phyloP scores from a whole-genome alignment of 2,329 filamentous ascomycete genomes.

The Epichloe hybrida region DNA sequence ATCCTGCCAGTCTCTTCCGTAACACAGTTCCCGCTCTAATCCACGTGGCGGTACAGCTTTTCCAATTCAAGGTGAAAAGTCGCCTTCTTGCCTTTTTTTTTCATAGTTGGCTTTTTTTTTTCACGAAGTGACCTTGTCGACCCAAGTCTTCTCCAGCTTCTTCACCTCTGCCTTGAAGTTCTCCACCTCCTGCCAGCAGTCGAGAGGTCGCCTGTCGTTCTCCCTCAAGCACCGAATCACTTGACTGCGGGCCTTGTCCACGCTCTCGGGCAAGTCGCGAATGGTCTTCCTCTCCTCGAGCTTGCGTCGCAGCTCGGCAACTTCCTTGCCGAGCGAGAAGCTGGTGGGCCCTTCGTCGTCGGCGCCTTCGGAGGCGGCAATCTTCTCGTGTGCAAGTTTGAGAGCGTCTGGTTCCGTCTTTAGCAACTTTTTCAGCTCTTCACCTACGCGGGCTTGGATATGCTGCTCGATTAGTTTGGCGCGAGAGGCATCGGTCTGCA shows the following conservation, averaged over 20 bases:
- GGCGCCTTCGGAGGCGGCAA: constrained; percentile 31
- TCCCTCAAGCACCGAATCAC: constrained; percentile 70
- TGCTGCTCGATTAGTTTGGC: constrained; percentile 72
- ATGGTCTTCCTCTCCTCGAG: constrained; percentile 51
- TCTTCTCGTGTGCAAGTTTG: constrained; percentile 51
- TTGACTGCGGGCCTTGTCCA: constrained; percentile 61
- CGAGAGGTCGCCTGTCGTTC: constrained; percentile 76
- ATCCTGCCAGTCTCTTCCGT: not conserved
- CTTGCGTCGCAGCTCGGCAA: constrained; percentile 43
- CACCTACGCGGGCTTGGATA: constrained; percentile 73
- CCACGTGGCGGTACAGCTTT: not conserved
- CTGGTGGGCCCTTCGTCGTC: constrained; percentile 21
- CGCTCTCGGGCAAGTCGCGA: constrained; percentile 53
- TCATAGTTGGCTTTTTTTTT: not conserved
- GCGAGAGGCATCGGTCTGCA: constrained; percentile 77
- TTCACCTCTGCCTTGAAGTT: constrained; percentile 81
- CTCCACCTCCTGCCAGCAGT: constrained; percentile 92
- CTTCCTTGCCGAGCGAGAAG: constrained; percentile 43
- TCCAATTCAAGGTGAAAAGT: not conserved
- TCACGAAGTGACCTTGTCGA: constrained; percentile 56
- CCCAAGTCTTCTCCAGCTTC: constrained; percentile 73
- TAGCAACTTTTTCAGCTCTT: constrained; percentile 71
- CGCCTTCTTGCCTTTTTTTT: not conserved
- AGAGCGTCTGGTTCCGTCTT: constrained; percentile 57
- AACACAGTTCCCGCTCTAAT: not conserved